Evolutionary conservation across 768 basidiomycete genomes (phyloP).

Genomic region (Arthromyces matolae): DNA sequence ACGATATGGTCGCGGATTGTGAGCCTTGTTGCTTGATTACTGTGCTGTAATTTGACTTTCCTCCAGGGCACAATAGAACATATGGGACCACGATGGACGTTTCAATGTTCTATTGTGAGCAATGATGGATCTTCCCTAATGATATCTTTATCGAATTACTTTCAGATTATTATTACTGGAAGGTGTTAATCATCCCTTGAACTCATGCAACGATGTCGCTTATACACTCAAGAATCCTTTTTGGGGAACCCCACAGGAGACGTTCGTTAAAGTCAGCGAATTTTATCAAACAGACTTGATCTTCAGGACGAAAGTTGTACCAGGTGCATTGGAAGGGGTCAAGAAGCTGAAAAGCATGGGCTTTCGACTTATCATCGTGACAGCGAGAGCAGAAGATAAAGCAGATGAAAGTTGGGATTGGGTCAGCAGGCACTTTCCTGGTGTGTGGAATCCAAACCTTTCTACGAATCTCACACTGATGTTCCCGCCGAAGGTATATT

Average conservation of each 20-base stretch:
- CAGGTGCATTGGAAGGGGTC: constrained; percentile 59
- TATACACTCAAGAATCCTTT: constrained; percentile 38
- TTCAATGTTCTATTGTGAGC: constrained; percentile 60
- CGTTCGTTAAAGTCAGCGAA: constrained; percentile 52
- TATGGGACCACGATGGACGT: constrained; percentile 56
- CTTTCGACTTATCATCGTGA: constrained; percentile 69
- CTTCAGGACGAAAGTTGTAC: constrained; percentile 46
- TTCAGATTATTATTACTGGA: constrained; percentile 74
- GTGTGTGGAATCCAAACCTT: constrained; percentile 24
- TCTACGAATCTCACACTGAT: not conserved
- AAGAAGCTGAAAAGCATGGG: constrained; percentile 57
- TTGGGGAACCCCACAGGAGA: constrained; percentile 61
- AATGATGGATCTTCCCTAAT: not conserved
- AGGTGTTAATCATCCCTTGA: constrained; percentile 34
- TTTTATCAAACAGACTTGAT: constrained; percentile 56
- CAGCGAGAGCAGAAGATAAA: constrained; percentile 58
- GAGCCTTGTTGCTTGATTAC: constrained; percentile 17
- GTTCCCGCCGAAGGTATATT: constrained; percentile 40
- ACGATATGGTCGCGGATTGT: constrained; percentile 55
- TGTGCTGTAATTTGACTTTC: not conserved
- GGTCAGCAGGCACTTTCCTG: constrained; percentile 64
- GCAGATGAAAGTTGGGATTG: constrained; percentile 62
- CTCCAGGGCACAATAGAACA: constrained; percentile 60
- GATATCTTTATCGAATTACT: not conserved
- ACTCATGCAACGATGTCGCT: not conserved